phyloP scores from a whole-genome alignment of 176 grass and related monocot species.

The Zoysia pacifica region DNA sequence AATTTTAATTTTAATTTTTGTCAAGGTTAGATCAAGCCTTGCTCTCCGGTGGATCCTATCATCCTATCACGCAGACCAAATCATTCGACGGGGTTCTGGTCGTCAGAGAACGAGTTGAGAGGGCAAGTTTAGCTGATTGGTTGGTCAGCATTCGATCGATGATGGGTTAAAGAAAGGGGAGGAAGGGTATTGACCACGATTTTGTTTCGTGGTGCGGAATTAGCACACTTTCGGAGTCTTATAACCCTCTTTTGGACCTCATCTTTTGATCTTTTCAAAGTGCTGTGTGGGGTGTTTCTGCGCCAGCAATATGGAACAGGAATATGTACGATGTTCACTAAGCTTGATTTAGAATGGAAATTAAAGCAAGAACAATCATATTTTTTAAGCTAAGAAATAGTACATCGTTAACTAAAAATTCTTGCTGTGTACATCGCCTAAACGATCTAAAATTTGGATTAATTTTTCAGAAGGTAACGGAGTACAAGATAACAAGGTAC shows the following conservation, averaged over 20 bases:
- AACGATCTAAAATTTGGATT: no score
- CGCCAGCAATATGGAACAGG: conserved; percentile 3
- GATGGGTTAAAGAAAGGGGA: conserved; percentile 6
- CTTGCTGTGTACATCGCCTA: no score
- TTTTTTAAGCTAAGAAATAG: no score
- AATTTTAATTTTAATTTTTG: background rate
- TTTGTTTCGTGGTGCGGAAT: conserved; percentile 27
- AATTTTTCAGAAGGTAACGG: no score
- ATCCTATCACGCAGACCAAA: conserved; percentile 36
- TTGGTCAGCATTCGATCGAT: background rate
- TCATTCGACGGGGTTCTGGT: conserved; percentile 2
- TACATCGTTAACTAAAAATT: no score
- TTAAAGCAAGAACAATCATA: no score
- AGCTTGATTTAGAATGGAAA: background rate
- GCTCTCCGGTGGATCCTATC: conserved; percentile 41
- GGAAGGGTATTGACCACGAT: conserved; percentile 5
- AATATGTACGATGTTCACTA: background rate
- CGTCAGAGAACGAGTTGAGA: no score
- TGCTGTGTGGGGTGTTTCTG: conserved; percentile 15
- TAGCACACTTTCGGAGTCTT: background rate
- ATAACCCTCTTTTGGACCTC: no score
- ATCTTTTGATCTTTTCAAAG: background rate
- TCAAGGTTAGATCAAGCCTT: conserved; percentile 43
- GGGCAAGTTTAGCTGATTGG: background rate
- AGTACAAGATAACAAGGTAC: no score